phyloP scores from a whole-genome alignment of 768 basidiomycete genomes.

The Tubosaeta sp. region DNA sequence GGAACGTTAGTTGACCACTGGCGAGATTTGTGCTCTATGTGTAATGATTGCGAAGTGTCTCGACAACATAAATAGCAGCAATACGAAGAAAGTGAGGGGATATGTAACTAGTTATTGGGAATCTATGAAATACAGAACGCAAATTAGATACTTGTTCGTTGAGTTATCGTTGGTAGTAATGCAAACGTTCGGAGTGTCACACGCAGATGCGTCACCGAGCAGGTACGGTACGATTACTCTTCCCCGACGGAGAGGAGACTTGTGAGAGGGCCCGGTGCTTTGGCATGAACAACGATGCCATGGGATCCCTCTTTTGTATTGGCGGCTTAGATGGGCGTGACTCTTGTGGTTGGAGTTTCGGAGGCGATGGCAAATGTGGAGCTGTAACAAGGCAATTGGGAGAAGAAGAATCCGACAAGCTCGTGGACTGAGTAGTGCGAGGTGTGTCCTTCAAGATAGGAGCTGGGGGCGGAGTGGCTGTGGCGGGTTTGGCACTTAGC shows the following conservation, averaged over 20 bases:
- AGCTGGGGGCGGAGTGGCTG: conserved; percentile 34
- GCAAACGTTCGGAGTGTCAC: not conserved
- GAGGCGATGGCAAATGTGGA: conserved; percentile 8
- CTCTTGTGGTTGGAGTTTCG: conserved; percentile 21
- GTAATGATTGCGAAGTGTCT: not conserved
- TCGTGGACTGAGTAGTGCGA: conserved; percentile 32
- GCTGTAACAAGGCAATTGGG: conserved; percentile 30
- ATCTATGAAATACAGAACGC: conserved; percentile 14
- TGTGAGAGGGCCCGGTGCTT: conserved; percentile 67
- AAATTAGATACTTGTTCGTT: not conserved
- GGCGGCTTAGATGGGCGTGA: conserved; percentile 35
- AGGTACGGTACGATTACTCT: conserved; percentile 18
- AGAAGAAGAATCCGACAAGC: conserved; percentile 6
- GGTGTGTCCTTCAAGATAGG: conserved; percentile 8
- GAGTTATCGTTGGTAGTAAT: not conserved
- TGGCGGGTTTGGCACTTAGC: conserved; percentile 50
- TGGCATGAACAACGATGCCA: conserved; percentile 63
- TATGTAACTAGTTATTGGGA: conserved; percentile 6
- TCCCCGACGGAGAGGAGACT: conserved; percentile 35
- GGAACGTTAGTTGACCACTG: conserved; percentile 38
- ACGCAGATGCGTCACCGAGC: conserved; percentile 13
- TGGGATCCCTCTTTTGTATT: conserved; percentile 57
- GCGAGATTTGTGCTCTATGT: conserved; percentile 3
- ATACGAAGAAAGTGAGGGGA: conserved; percentile 3
- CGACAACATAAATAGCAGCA: conserved; percentile 6